Conservation (phyloP, 768 basidiomycete species). For the Clitopilus passeckerianus region DNA sequence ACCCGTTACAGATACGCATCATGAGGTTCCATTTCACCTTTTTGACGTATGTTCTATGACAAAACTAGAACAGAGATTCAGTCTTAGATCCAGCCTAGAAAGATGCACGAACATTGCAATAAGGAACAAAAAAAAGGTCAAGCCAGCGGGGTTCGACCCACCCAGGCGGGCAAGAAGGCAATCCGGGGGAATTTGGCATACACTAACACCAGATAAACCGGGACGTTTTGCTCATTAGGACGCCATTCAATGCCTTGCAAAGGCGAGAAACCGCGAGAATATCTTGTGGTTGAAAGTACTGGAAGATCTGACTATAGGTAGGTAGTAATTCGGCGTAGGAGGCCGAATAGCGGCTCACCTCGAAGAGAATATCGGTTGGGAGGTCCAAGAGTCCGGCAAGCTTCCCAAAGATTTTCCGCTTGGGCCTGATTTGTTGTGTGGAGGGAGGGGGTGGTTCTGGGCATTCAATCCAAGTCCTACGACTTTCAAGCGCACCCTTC, state of each 20-base stretch:
- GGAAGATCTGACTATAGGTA: background rate
- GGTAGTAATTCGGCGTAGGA: background rate
- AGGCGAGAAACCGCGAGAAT: background rate
- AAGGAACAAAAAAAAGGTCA: background rate
- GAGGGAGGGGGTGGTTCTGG: background rate
- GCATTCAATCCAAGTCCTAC: background rate
- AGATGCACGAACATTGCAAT: background rate
- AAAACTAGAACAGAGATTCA: background rate
- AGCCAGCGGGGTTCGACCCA: background rate
- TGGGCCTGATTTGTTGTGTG: background rate
- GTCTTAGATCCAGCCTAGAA: background rate
- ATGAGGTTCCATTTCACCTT: background rate
- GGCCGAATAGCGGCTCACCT: background rate
- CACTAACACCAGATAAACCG: background rate
- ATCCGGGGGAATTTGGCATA: background rate
- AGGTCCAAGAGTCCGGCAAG: background rate
- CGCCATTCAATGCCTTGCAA: background rate
- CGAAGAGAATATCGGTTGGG: background rate
- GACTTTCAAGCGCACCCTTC: background rate
- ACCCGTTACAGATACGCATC: background rate
- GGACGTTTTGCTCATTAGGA: background rate
- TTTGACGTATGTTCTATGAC: background rate
- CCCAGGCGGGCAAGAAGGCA: background rate
- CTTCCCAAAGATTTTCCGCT: background rate
- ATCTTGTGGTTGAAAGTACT: background rate